Evolutionary conservation across 2,329 filamentous ascomycete species (phyloP).

Genomic region (Penicillium frequentans): DNA sequence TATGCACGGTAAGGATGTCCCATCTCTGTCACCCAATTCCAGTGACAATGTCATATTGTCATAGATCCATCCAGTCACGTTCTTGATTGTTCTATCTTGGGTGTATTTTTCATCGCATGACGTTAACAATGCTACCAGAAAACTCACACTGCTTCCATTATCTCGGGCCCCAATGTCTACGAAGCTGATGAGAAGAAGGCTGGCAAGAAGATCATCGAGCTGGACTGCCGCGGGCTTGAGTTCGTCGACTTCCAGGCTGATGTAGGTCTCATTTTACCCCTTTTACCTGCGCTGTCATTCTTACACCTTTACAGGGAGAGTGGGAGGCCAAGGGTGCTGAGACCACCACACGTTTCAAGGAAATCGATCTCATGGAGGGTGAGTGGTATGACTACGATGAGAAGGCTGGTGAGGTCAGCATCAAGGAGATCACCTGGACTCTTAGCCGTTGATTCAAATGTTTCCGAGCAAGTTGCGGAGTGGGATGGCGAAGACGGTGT

Average conservation of each 20-base stretch:
- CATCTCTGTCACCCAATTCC: neutral
- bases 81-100: neutral
- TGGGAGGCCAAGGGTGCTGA: constrained; percentile 84
- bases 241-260: constrained; percentile 90
- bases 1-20: constrained; percentile 72
- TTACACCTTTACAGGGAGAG: constrained; percentile 63
- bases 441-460: constrained; percentile 63
- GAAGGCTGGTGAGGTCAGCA: constrained; percentile 85
- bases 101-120: neutral
- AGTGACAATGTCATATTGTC: neutral
- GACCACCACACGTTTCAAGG: constrained; percentile 76
- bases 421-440: constrained; percentile 86
- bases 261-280: too few relatives aligned
- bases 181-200: constrained; percentile 56
- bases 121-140: constrained; percentile 27
- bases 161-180: constrained; percentile 70
- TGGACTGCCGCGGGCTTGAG: constrained; percentile 92
- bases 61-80: neutral
- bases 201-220: constrained; percentile 75
- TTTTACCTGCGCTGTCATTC: neutral
- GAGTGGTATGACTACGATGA: constrained; percentile 99
- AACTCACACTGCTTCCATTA: constrained; percentile 72
- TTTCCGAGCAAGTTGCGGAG: neutral
- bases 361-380: constrained; percentile 79
- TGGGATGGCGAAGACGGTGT: neutral